Percentiles rank a stretch among this genome's conserved stretches.
phyloP scores from a whole-genome alignment of 164 flowering plant genomes.

The Piper longum region DNA sequence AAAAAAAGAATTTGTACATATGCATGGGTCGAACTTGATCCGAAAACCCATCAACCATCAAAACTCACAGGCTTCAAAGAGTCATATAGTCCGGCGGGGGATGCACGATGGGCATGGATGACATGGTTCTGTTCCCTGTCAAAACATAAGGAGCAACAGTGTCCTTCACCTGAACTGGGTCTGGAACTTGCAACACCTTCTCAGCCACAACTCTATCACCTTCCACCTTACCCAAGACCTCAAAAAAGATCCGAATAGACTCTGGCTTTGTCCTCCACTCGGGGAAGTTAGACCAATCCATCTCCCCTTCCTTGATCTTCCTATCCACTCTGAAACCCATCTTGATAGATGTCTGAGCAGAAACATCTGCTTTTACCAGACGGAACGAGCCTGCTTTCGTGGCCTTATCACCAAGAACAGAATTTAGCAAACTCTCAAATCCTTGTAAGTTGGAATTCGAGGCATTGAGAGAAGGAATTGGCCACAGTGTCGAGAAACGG shows the following conservation, averaged over 20 bases:
- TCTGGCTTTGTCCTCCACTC: slow-evolving; percentile 87
- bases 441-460: slow-evolving; percentile 60
- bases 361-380: slow-evolving; percentile 67
- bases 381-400: slow-evolving; percentile 50
- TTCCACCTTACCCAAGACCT: slow-evolving; percentile 82
- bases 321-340: slow-evolving; percentile 70
- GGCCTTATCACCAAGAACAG: slow-evolving; percentile 62
- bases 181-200: slow-evolving; percentile 42
- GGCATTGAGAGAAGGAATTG: slow-evolving; percentile 60
- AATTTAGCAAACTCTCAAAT: slow-evolving; percentile 49
- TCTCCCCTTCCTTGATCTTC: slow-evolving; percentile 53
- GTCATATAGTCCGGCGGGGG: slow-evolving; percentile 44
- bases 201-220: slow-evolving; percentile 71
- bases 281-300: slow-evolving; percentile 26
- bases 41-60: no score
- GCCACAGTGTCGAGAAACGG: slow-evolving; percentile 73
- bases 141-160: slow-evolving; percentile 35
- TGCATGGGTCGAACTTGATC: no score
- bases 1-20: no score
- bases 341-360: slow-evolving; percentile 81
- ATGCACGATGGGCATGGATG: slow-evolving; percentile 33
- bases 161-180: slow-evolving; percentile 52
- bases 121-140: slow-evolving; percentile 43
- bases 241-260: slow-evolving; percentile 61
- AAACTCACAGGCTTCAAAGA: slow-evolving; percentile 15